Evolutionary conservation across 1,284 basidiomycete genomes (phyloP).

Genomic region (Heterobasidion irregulare): DNA sequence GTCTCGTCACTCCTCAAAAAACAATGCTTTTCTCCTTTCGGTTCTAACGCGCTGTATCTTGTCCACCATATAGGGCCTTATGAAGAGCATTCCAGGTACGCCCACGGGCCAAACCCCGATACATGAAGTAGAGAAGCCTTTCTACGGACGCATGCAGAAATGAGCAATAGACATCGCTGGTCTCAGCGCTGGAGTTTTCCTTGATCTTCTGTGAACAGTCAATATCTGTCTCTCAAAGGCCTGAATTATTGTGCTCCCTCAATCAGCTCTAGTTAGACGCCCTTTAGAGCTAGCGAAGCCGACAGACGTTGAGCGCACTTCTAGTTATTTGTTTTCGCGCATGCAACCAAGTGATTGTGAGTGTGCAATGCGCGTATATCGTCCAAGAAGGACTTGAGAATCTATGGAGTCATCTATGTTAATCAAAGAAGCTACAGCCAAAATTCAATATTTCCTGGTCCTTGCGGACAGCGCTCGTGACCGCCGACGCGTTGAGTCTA

Average conservation of each 20-base stretch:
- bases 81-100: conserved; percentile 89
- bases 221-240: too few relatives aligned
- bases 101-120: conserved; percentile 82
- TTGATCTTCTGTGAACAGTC: neutral
- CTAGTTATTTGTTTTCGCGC: too few relatives aligned
- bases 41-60: neutral
- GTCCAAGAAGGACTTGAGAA: too few relatives aligned
- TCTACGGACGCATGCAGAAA: conserved; percentile 74
- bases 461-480: too few relatives aligned
- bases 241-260: too few relatives aligned
- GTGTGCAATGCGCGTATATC: too few relatives aligned
- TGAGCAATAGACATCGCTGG: conserved; percentile 17
- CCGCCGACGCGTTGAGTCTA: too few relatives aligned
- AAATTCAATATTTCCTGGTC: too few relatives aligned
- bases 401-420: too few relatives aligned
- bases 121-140: conserved; percentile 84
- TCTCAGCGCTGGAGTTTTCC: neutral
- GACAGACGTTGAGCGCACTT: neutral
- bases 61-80: conserved; percentile 58
- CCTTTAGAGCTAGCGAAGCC: neutral
- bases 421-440: too few relatives aligned
- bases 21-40: neutral
- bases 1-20: conserved; percentile 18
- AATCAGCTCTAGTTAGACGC: too few relatives aligned
- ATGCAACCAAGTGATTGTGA: too few relatives aligned